Percentiles rank a stretch among this genome's conserved stretches.
These are phyloP conservation scores for Cladophialophora immunda DNA, from an alignment of 2,329 filamentous ascomycete genomes.

Conservation along the genomic window DNA sequence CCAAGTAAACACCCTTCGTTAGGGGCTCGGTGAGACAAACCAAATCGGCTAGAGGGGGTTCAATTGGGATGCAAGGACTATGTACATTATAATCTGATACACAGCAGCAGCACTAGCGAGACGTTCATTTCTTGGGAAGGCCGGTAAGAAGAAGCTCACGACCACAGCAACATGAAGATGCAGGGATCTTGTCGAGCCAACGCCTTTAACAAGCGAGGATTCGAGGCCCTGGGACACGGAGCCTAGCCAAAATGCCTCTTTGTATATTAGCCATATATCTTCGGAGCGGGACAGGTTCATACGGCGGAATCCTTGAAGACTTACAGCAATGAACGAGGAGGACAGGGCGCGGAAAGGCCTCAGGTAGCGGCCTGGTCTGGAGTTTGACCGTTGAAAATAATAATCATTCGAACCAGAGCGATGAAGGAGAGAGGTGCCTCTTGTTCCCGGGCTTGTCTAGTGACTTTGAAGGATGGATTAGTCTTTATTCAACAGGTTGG, in stretches of 20 bases:
- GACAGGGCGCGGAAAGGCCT: background rate
- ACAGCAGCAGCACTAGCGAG: background rate
- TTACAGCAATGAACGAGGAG: background rate
- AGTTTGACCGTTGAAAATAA: background rate
- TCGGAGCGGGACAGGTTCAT: background rate
- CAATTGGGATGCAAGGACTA: background rate
- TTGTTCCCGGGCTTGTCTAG: background rate
- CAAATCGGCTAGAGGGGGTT: background rate
- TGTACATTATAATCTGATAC: constrained; percentile 10
- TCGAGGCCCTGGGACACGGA: background rate
- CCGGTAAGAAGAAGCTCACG: background rate
- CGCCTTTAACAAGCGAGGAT: background rate
- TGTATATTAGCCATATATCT: constrained; percentile 2
- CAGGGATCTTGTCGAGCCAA: background rate
- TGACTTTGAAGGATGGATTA: background rate
- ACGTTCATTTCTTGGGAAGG: background rate
- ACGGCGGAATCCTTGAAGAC: background rate
- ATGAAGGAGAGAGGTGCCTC: background rate
- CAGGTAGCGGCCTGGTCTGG: background rate
- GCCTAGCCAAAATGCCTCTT: background rate
- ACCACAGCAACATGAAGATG: background rate
- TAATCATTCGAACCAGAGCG: background rate
- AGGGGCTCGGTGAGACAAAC: background rate
- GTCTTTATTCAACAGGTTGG: background rate
- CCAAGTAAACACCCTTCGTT: constrained; percentile 39